Conservation (phyloP, 768 basidiomycete genomes). For the Naganishia randhawae region DNA sequence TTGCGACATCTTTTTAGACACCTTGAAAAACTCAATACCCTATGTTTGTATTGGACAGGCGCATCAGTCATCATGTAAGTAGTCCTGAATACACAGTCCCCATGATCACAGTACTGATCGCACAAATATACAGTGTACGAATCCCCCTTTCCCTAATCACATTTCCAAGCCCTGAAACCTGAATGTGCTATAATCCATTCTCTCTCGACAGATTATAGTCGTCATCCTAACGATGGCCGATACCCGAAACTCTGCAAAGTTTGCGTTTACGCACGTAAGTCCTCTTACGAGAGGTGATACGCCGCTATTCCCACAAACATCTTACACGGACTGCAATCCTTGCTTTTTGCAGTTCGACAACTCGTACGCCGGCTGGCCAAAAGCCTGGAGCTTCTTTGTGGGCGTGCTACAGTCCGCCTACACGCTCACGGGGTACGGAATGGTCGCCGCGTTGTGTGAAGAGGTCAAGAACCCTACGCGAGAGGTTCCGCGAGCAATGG, state of each 20-base stretch:
- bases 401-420: conserved; percentile 58
- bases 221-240: conserved; percentile 61
- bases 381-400: conserved; percentile 68
- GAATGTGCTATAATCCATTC: background rate
- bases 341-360: conserved; percentile 56
- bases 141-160: background rate
- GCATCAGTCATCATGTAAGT: conserved; percentile 52
- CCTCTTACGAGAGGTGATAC: too few relatives aligned
- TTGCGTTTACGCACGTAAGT: conserved; percentile 55
- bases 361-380: conserved; percentile 64
- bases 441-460: conserved; percentile 68
- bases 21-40: conserved; percentile 51
- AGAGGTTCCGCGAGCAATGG: conserved; percentile 60
- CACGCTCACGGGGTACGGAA: conserved; percentile 60
- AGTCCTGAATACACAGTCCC: too few relatives aligned
- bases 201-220: conserved; percentile 53
- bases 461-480: conserved; percentile 62
- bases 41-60: conserved; percentile 65
- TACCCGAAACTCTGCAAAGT: conserved; percentile 58
- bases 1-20: conserved; percentile 27
- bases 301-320: too few relatives aligned
- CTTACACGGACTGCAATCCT: conserved; percentile 14
- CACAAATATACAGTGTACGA: background rate
- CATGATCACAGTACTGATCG: background rate
- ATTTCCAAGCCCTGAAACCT: background rate